A percentile compares a stretch with the other conserved stretches of the same genome.
Conservation (phyloP, 441 rosid species). For the Euphorbia corollata region DNA sequence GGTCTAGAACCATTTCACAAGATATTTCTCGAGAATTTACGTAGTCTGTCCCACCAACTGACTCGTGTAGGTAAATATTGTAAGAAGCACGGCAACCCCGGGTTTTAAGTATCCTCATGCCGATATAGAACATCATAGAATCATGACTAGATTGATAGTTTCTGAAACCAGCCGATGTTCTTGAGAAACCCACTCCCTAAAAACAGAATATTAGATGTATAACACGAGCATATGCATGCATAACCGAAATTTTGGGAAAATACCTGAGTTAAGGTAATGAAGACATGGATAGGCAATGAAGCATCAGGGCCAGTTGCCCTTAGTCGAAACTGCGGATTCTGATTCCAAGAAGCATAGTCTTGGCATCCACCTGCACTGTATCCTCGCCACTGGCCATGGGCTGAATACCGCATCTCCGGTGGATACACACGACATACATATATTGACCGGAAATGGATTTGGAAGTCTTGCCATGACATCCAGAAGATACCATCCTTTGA, state of each 20-base stretch:
- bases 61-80: slow-evolving; percentile 94
- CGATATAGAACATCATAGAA: slow-evolving; percentile 93
- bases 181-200: slow-evolving; percentile 98
- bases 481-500: slow-evolving; percentile 98
- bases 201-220: slow-evolving; percentile 17
- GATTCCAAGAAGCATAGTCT: slow-evolving; percentile 97
- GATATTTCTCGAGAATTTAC: slow-evolving; percentile 99
- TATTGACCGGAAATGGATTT: slow-evolving; percentile 96
- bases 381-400: slow-evolving; percentile 96
- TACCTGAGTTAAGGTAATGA: slow-evolving; percentile 98
- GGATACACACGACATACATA: slow-evolving; percentile 99
- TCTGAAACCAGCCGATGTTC: slow-evolving; percentile 91
- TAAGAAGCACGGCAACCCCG: slow-evolving; percentile 96
- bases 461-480: slow-evolving; percentile 99
- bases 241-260: too few relatives aligned
- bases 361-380: slow-evolving; percentile 99
- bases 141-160: slow-evolving; percentile 98
- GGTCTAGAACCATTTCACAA: slow-evolving; percentile 99
- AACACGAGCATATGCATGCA: background rate
- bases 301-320: slow-evolving; percentile 91
- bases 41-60: slow-evolving; percentile 99
- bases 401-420: slow-evolving; percentile 94
- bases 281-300: slow-evolving; percentile 81
- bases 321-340: slow-evolving; percentile 95
- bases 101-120: slow-evolving; percentile 98